phyloP scores from a whole-genome alignment of 768 basidiomycete species.

The Leccinum subtestaceum region DNA sequence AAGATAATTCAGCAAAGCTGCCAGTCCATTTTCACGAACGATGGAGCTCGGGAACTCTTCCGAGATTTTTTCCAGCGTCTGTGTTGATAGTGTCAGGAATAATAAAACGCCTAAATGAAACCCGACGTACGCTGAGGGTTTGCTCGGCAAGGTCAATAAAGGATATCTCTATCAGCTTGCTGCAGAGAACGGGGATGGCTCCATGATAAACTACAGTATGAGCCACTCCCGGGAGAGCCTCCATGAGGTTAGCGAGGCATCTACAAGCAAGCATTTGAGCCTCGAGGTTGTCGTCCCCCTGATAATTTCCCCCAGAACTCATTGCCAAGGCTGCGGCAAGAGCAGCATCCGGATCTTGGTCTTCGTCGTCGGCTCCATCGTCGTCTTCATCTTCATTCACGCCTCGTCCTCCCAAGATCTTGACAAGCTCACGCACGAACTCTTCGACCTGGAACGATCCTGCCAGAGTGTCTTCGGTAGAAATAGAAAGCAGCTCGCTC shows the following conservation, averaged over 20 bases:
- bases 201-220: constrained; percentile 97
- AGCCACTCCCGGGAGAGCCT: constrained; percentile 96
- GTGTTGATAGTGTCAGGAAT: constrained; percentile 17
- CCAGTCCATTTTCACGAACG: constrained; percentile 91
- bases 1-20: constrained; percentile 90
- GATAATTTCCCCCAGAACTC: constrained; percentile 64
- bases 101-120: neutral
- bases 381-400: constrained; percentile 71
- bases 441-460: constrained; percentile 94
- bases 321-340: constrained; percentile 86
- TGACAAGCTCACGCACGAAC: constrained; percentile 89
- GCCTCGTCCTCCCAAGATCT: constrained; percentile 81
- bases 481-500: constrained; percentile 91
- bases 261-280: constrained; percentile 95
- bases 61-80: constrained; percentile 98
- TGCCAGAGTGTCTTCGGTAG: constrained; percentile 94
- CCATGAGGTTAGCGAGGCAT: constrained; percentile 97
- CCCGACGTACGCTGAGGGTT: constrained; percentile 82
- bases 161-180: constrained; percentile 94
- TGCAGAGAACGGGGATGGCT: constrained; percentile 96
- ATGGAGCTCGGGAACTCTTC: constrained; percentile 96
- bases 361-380: constrained; percentile 61
- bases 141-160: constrained; percentile 99
- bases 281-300: constrained; percentile 86
- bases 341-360: constrained; percentile 80